A percentile compares a stretch with the other conserved stretches of the same genome.
These are phyloP conservation scores for Ganoderma lucidum DNA, from an alignment of 1,284 basidiomycete species.

Conservation along the genomic window DNA sequence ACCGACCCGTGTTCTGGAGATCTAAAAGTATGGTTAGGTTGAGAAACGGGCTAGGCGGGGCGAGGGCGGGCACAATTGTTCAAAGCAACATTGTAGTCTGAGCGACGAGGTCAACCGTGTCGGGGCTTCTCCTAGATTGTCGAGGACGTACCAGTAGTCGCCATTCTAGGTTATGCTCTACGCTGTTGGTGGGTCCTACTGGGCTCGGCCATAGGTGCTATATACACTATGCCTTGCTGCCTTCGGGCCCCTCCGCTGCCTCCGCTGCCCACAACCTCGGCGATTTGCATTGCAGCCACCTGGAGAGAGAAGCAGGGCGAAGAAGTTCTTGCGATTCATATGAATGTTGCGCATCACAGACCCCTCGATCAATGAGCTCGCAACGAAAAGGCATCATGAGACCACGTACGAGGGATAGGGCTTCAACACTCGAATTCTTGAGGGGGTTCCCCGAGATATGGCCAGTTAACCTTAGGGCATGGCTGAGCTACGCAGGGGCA, in stretches of 20 bases:
- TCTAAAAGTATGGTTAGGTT: constrained; percentile 46
- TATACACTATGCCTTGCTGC: constrained; percentile 29
- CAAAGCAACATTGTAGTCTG: constrained; percentile 37
- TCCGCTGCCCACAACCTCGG: constrained; percentile 17
- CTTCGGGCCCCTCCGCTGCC: constrained; percentile 23
- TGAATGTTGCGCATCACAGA: constrained; percentile 31
- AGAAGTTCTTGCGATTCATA: constrained; percentile 26
- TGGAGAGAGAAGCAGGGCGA: constrained; percentile 27
- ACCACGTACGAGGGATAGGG: constrained; percentile 22
- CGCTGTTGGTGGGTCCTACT: constrained; percentile 10
- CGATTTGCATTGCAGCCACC: constrained; percentile 21
- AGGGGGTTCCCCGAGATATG: constrained; percentile 22
- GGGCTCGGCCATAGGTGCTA: constrained; percentile 20
- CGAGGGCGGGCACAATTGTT: constrained; percentile 39
- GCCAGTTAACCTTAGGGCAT: constrained; percentile 23
- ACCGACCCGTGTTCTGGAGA: constrained; percentile 54
- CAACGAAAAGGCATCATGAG: constrained; percentile 26
- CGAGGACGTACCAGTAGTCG: constrained; percentile 23
- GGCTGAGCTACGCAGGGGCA: neutral
- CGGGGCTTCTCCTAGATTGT: neutral
- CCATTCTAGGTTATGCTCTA: constrained; percentile 27
- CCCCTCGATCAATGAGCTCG: constrained; percentile 30
- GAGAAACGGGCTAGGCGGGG: neutral
- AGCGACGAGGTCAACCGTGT: neutral
- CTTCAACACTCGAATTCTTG: constrained; percentile 18